Evolutionary conservation across 2,329 filamentous ascomycete genomes (phyloP).

Genomic region (Teratosphaeria pseudoeucalypti): DNA sequence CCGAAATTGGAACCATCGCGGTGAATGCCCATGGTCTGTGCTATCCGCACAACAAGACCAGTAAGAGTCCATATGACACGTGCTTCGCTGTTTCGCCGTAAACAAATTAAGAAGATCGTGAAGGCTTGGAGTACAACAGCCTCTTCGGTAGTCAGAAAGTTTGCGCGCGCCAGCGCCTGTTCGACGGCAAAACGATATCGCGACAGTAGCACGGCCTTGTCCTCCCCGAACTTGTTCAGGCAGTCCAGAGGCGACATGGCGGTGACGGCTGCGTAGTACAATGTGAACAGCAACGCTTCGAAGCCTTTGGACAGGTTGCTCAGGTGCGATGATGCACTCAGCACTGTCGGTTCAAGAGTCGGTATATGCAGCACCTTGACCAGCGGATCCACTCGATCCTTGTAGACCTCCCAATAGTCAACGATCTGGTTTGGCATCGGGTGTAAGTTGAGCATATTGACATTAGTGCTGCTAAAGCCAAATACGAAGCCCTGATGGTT

Average conservation of each 20-base stretch:
- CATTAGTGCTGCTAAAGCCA: slow-evolving; percentile 60
- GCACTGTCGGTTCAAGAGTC: slow-evolving; percentile 51
- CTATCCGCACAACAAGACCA: slow-evolving; percentile 48
- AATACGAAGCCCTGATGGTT: slow-evolving; percentile 64
- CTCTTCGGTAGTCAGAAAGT: slow-evolving; percentile 53
- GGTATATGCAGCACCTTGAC: slow-evolving; percentile 63
- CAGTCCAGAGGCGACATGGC: slow-evolving; percentile 42
- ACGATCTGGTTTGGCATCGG: slow-evolving; percentile 55
- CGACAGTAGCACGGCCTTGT: slow-evolving; percentile 38
- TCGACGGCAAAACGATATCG: slow-evolving; percentile 54
- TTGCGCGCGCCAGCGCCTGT: slow-evolving; percentile 52
- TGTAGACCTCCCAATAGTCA: slow-evolving; percentile 59
- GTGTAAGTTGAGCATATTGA: slow-evolving; percentile 55
- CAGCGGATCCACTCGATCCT: slow-evolving; percentile 64
- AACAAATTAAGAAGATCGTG: slow-evolving; percentile 49
- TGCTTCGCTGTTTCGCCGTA: slow-evolving; percentile 41
- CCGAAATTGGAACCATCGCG: slow-evolving; percentile 47
- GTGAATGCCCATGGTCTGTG: slow-evolving; percentile 50
- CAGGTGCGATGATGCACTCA: slow-evolving; percentile 50
- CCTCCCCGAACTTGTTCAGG: slow-evolving; percentile 39
- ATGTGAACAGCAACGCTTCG: slow-evolving; percentile 51
- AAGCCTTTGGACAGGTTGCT: slow-evolving; percentile 47
- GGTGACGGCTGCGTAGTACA: slow-evolving; percentile 51
- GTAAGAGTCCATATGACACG: slow-evolving; percentile 49
- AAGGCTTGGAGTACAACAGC: slow-evolving; percentile 53